Evolutionary conservation across 2,329 filamentous ascomycete genomes (phyloP), one percentile per base, ranked within the genome.

Genomic region (Dryadomyces quercivorus): DNA sequence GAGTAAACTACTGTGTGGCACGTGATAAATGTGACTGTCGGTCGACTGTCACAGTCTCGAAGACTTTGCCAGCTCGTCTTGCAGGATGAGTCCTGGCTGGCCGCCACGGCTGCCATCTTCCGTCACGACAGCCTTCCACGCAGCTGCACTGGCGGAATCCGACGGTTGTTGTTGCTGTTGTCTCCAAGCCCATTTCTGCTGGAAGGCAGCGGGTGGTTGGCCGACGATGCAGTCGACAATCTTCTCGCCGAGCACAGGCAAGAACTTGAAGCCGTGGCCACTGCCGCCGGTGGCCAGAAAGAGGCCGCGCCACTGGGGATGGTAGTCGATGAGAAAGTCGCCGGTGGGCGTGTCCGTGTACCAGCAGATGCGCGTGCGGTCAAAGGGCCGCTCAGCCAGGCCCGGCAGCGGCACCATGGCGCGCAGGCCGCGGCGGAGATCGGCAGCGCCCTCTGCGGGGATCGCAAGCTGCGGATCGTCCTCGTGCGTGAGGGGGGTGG

Each of bases 281-380:
- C 79, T 83, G 53, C 80, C 81, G 3, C 80, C 81, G 0, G 80
- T 82, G 0, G 79, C 79, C 22, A 85, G 61, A 61, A 85, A 84
- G 4, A 84, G 67, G 15, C 75, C 74, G 55, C 73, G 64, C 66
- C 78, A 78, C 16, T 72, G 68, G 0, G 85, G 85, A 62, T 88
- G 84, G 66, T 83, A 82, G 62, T 83, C 79, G 57, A 88, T 74
- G 54, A 89, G 73, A 70, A 86, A 89, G 63, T 89, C 81, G 21
- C 80, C 85, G 18, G 79, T 80, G 8, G 80, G 75, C 61, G 85
- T 89, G 69, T 89, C 85, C 5, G 81, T 81, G 65, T 89, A 89
- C 85, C 85, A 89, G 70, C 85, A 89, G 53, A 88, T 69, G 22
- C 83, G 73, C 2, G 81, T 84, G 53, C 73, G 71, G 56, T 69